Evolutionary conservation across 2,329 filamentous ascomycete species (phyloP).

Genomic region (Cryphonectria nitschkei): DNA sequence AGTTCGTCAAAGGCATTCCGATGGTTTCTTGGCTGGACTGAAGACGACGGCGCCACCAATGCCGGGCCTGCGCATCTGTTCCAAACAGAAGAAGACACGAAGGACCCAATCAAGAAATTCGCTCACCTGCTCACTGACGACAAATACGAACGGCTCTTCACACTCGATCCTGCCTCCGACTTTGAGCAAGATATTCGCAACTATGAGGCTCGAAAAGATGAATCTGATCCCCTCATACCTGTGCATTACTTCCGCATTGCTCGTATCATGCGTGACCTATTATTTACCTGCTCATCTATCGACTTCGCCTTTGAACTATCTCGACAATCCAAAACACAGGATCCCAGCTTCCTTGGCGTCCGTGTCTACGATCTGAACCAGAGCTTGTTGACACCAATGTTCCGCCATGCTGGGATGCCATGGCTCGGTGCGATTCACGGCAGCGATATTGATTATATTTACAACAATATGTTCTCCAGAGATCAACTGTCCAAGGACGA

Average conservation of each 20-base stretch:
- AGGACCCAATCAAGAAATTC: slow-evolving; percentile 16
- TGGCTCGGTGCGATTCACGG: slow-evolving; percentile 34
- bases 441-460: slow-evolving; percentile 36
- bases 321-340: slow-evolving; percentile 12
- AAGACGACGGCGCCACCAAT: too few species aligned
- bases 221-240: slow-evolving; percentile 30
- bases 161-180: slow-evolving; percentile 34
- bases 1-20: too few species aligned
- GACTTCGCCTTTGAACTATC: slow-evolving; percentile 32
- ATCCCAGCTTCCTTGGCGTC: slow-evolving; percentile 29
- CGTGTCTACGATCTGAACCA: slow-evolving; percentile 37
- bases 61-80: too few species aligned
- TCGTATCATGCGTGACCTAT: too few species aligned
- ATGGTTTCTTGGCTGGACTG: too few species aligned
- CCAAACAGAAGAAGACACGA: too few species aligned
- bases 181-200: slow-evolving; percentile 20
- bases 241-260: slow-evolving; percentile 33
- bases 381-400: slow-evolving; percentile 35
- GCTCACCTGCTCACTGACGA: slow-evolving; percentile 33
- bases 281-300: slow-evolving; percentile 11
- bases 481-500: slow-evolving; percentile 30
- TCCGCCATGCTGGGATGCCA: slow-evolving; percentile 33
- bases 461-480: slow-evolving; percentile 33
- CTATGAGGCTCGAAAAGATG: slow-evolving; percentile 31
- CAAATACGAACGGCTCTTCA: slow-evolving; percentile 34